A percentile compares a stretch with the other conserved stretches of the same genome.
phyloP scores from a whole-genome alignment of 352 stramenopile genomes.

The Albugo candida region DNA sequence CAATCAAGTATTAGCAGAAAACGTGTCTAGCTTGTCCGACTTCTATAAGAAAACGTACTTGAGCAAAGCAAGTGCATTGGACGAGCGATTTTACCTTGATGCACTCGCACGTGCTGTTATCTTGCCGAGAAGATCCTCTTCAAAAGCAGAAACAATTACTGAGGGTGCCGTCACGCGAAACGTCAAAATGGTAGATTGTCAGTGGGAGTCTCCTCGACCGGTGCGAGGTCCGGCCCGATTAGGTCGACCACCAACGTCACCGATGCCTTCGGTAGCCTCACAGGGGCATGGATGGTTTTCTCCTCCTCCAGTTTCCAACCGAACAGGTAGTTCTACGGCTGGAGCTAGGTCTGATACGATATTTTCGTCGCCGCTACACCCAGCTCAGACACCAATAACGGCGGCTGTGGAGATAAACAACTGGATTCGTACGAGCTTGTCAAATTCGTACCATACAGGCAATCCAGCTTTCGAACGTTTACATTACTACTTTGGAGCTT shows the following conservation, averaged over 20 bases:
- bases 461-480: too few species aligned
- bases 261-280: conserved; percentile 4
- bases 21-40: conserved; percentile 15
- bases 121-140: conserved; percentile 4
- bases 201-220: too few species aligned
- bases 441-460: too few species aligned
- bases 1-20: conserved; percentile 17
- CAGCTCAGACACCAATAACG: conserved; percentile 42
- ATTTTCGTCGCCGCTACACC: conserved; percentile 5
- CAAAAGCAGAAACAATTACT: neutral
- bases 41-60: conserved; percentile 30
- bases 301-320: conserved; percentile 9
- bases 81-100: conserved; percentile 38
- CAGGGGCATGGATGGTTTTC: conserved; percentile 46
- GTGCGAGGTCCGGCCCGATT: too few species aligned
- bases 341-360: neutral
- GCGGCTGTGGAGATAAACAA: conserved; percentile 65
- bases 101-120: conserved; percentile 12
- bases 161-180: neutral
- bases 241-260: too few species aligned
- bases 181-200: neutral
- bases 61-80: conserved; percentile 24
- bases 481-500: too few species aligned
- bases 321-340: neutral
- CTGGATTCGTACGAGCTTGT: conserved; percentile 28